Evolutionary conservation across 1,284 basidiomycete genomes (phyloP), one percentile per base, ranked within the genome.

Genomic region (Sutorius eximius): DNA sequence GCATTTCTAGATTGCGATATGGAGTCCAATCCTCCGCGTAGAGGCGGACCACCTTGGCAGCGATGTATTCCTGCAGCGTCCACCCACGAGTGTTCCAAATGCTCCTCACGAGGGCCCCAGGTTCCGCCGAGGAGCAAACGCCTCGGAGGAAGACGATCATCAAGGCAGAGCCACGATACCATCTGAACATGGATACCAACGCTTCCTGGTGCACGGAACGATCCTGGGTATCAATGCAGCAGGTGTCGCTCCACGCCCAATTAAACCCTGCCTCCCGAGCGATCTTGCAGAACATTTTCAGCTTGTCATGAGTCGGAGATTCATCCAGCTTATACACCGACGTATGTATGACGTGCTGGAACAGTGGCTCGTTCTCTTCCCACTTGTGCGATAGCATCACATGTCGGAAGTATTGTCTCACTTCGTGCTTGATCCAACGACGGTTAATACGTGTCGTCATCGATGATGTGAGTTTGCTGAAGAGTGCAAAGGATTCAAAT

Each of bases 101-200:
- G n/a, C n/a, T n/a, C n/a, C n/a, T n/a, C n/a, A n/a, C n/a, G n/a
- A n/a, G n/a, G n/a, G n/a, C n/a, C n/a, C n/a, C n/a, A n/a, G n/a
- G n/a, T n/a, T 30, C 52, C 36, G 18, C 61, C 87, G 86, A 86
- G 89, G 24, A 27, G 24, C 24, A 27, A 5, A 27, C 24, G 1
- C 24, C 24, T 27, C 24, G 24, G 5, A 27, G 24, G 5, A 27
- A 27, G 24, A 27, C 38, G 9, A 55, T 36, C 3, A 27, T 45
- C 37, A 46, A 2, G 3, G 41, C 20, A 2, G 53, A 53, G 3
- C 36, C 42, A 1, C 29, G 34, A 10, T 54, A 54, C 53, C 53
- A 53, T 15, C 40, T 55, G 51, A 53, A 55, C 52, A 53, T 53
- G 33, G 37, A 11, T 3, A 52, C 30, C 12, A 52, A 2, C 0